Evolutionary conservation across 805 yeast species (phyloP), one percentile per base, ranked within the genome.

Genomic region (Kockiozyma suomiensis): DNA sequence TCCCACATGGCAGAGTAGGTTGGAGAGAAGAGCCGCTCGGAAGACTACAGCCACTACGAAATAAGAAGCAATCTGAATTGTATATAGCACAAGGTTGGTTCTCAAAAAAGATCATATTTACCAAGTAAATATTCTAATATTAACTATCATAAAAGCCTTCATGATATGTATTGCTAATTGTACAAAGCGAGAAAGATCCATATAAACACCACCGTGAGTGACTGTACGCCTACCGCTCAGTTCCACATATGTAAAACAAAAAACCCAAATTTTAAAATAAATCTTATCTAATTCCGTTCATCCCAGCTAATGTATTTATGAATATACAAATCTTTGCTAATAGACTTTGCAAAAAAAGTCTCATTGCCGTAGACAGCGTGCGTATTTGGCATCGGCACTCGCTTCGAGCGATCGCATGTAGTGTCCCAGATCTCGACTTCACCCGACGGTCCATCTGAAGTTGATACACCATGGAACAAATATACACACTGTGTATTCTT

Each of bases 341-440:
- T 48, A 13, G 51, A 56, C 50, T 59, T 58, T 12, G 60, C 59
- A 12, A 62, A 59, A 32, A 62, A 62, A 4, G 64, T 33, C 45
- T 62, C 63, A 28, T 62, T 62, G 45, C 63, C 66, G 15, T 55
- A 62, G 15, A 62, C 58, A 3, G 63, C 56, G 21, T 64, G 58
- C 15, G 57, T 54, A 10, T 55, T 55, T 1, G 60, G 61, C 35
- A 62, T 19, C 49, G 45, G 50, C 30, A 47, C 45, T 41, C 61
- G 37, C 13, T 56, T 33, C 33, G 66, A 37, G 23, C 43, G 42
- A 19, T 59, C 40, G 32, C 47, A 19, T 10, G 42, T 42, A 8
- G 56, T 45, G 30, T 62, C 66, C 64, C 60, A 62, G 48, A 62
- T 50, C 42, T 62, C 66, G 45, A 62, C 50, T 35, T 62, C 63